Percentiles rank a stretch among this genome's conserved stretches.
These are phyloP conservation scores for Verticillium longisporum DNA, from an alignment of 2,329 filamentous ascomycete species.

Conservation along the genomic window DNA sequence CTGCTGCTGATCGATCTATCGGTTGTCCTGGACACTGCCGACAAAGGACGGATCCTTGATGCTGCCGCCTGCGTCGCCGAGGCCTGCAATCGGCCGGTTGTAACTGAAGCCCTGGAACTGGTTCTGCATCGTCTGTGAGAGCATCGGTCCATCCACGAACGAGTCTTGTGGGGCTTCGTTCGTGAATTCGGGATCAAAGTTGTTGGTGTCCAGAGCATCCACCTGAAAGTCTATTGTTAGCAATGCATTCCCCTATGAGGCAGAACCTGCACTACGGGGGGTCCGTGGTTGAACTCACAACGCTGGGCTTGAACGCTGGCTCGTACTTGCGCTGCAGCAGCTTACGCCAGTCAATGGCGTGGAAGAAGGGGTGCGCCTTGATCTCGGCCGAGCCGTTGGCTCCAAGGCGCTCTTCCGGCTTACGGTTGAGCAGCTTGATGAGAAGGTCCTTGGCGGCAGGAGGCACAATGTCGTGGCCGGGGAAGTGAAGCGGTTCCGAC, in stretches of 20 bases:
- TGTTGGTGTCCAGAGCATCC: slow-evolving; percentile 84
- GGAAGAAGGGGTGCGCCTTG: slow-evolving; percentile 98
- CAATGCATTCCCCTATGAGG: neutral
- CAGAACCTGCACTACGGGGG: neutral
- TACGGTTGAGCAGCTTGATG: slow-evolving; percentile 83
- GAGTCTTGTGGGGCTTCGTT: slow-evolving; percentile 84
- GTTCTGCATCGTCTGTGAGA: slow-evolving; percentile 94
- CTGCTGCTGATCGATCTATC: neutral
- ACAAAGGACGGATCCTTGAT: slow-evolving; percentile 77
- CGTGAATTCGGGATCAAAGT: slow-evolving; percentile 92
- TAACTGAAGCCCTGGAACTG: slow-evolving; percentile 97
- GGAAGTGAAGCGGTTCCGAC: slow-evolving; percentile 92
- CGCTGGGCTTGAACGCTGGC: slow-evolving; percentile 93
- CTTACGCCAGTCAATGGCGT: slow-evolving; percentile 98
- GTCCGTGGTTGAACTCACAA: slow-evolving; percentile 56
- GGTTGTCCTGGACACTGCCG: slow-evolving; percentile 48
- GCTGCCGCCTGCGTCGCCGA: slow-evolving; percentile 89
- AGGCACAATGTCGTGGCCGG: slow-evolving; percentile 81
- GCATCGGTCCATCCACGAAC: slow-evolving; percentile 80
- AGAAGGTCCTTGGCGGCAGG: slow-evolving; percentile 89
- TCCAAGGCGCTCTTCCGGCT: slow-evolving; percentile 82
- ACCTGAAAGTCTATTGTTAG: slow-evolving; percentile 35
- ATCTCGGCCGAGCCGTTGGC: slow-evolving; percentile 94
- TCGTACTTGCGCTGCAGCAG: slow-evolving; percentile 96
- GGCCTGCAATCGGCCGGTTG: slow-evolving; percentile 87